Conservation (phyloP, 805 yeast genomes). For the Ogataea saltuana region DNA sequence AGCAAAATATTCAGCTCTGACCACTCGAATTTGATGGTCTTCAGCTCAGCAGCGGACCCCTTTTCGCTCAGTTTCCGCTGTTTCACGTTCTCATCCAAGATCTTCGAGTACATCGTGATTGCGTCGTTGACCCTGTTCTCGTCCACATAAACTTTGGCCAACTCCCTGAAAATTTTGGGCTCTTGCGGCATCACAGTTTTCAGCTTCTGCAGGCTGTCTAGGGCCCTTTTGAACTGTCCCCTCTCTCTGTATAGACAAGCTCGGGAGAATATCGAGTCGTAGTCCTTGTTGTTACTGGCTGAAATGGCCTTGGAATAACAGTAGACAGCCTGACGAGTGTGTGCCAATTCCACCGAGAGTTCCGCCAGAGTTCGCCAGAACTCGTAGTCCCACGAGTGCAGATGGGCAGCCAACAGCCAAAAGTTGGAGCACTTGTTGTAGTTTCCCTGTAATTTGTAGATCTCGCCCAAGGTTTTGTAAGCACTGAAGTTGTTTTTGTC, state of each 20-base stretch:
- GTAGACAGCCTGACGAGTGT: constrained; percentile 72
- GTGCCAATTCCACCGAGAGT: constrained; percentile 62
- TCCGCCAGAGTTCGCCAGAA: constrained; percentile 81
- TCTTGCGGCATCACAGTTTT: constrained; percentile 59
- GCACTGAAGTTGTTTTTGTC: constrained; percentile 82
- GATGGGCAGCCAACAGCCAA: constrained; percentile 80
- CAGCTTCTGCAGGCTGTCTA: constrained; percentile 68
- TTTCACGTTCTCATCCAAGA: constrained; percentile 59
- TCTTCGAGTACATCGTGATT: constrained; percentile 63
- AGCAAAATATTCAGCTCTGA: constrained; percentile 81
- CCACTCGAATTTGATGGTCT: constrained; percentile 71
- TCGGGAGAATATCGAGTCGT: constrained; percentile 60
- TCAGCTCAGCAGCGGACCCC: constrained; percentile 27
- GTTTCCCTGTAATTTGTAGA: constrained; percentile 66
- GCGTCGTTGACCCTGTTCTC: constrained; percentile 72
- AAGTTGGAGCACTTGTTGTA: constrained; percentile 72
- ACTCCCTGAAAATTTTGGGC: constrained; percentile 57
- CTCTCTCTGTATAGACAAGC: constrained; percentile 67
- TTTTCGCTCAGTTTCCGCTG: constrained; percentile 34
- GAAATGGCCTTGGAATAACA: constrained; percentile 70
- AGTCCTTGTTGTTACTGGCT: constrained; percentile 44
- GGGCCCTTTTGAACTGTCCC: constrained; percentile 67
- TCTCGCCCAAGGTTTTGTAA: constrained; percentile 85
- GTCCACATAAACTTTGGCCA: constrained; percentile 53
- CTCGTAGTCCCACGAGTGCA: constrained; percentile 71